Evolutionary conservation across 1,139 yeast genomes (phyloP).

Genomic region (Debaryomyces robertsiae): DNA sequence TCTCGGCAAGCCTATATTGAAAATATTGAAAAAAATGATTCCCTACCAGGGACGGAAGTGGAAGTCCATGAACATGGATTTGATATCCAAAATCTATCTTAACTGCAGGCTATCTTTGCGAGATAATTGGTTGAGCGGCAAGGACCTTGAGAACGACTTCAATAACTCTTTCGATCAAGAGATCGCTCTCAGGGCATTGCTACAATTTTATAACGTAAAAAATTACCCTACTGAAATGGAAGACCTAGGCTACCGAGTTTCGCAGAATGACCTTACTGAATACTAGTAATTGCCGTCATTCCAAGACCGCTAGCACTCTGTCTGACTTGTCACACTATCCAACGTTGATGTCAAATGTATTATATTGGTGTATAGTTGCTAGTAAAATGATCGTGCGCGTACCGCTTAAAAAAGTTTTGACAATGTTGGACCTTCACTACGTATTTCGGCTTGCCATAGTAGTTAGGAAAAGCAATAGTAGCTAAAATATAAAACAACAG

Average conservation of each 20-base stretch:
- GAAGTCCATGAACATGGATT: conserved; percentile 91
- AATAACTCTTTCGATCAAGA: conserved; percentile 86
- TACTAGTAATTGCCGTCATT: no score
- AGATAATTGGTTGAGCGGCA: conserved; percentile 90
- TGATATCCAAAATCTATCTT: conserved; percentile 83
- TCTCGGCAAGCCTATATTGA: conserved; percentile 71
- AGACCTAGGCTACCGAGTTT: conserved; percentile 54
- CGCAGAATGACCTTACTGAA: conserved; percentile 25
- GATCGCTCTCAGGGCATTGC: conserved; percentile 74
- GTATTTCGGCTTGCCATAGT: conserved; percentile 3
- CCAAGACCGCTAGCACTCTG: no score
- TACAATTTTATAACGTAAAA: conserved; percentile 75
- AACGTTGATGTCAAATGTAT: no score
- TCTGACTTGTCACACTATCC: no score
- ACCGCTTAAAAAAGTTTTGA: conserved; percentile 7
- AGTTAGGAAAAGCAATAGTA: conserved; percentile 3
- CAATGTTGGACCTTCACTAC: conserved; percentile 7
- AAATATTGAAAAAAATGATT: conserved; percentile 73
- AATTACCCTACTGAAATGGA: conserved; percentile 57
- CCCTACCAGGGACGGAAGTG: conserved; percentile 95
- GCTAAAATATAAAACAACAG: conserved; percentile 4
- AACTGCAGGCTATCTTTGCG: conserved; percentile 70
- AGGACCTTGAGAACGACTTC: conserved; percentile 73
- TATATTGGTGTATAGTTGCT: conserved; percentile 1
- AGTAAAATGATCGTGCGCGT: conserved; percentile 1